Evolutionary conservation across 306 rosid species (phyloP), one percentile per base, ranked within the genome.

Genomic region (Cicer bijugum): DNA sequence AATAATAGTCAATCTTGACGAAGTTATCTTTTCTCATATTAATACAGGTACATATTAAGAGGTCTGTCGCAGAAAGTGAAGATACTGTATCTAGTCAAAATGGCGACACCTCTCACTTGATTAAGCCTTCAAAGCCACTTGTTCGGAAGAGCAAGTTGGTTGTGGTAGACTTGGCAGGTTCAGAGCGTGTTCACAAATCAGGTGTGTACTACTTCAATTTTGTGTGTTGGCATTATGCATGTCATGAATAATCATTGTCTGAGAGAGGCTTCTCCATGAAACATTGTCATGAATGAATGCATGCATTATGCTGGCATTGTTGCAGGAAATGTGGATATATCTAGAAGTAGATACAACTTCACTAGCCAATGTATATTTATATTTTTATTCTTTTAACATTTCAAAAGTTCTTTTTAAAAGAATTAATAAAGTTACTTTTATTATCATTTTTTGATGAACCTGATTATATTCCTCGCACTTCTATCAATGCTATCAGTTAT

Each of bases 101-200:
- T 76, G 89, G 92, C 7, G 97, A 85, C 12, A 17, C 88, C 47
- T 84, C 97, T 60, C 92, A 84, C 77, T 82, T 89, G 81, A 86
- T 78, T 58, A 91, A 90, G 84, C 89, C 91, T 68, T 88, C 84
- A 64, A 88, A 80, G 77, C 95, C 98, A 77, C 83, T 93, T 78
- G 82, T 93, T 64, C 89, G 96, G 71, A 93, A 87, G 83, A 93
- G 97, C 87, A 93, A 93, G 88, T 86, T 93, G 57, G 94, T 93
- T 72, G 87, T 91, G 79, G 98, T 93, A 78, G 98, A 93, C 89
- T 86, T 93, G 81, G 98, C 98, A 39, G 98, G 98, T 77, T 93
- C 98, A 9, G 98, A 93, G 91, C 97, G 98, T 59, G 80, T 91
- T 74, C 92, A 91, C 45, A 93, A 93, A 83, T 93, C 98, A 89